phyloP scores from a whole-genome alignment of 164 flowering plant species.

The Nelumbo lutea region DNA sequence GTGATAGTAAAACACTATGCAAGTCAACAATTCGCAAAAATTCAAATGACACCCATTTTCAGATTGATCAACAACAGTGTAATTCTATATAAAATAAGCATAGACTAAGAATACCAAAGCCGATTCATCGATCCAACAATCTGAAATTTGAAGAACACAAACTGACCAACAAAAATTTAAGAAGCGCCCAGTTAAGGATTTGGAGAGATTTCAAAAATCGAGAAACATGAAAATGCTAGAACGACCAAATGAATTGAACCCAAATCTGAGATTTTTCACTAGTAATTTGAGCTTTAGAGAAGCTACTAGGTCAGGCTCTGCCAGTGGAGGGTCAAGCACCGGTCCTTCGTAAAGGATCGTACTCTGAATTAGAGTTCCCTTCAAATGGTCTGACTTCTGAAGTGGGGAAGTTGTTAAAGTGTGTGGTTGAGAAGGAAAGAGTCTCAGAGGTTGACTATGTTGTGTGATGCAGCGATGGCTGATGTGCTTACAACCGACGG shows the following conservation, averaged over 20 bases:
- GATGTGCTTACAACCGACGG: too few relatives aligned
- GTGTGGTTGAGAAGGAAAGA: background rate
- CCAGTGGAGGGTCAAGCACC: slow-evolving; percentile 29
- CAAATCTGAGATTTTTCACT: slow-evolving; percentile 24
- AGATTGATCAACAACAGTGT: background rate
- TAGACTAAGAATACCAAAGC: too few relatives aligned
- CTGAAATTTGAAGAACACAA: background rate
- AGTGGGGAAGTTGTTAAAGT: background rate
- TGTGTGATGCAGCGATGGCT: too few relatives aligned
- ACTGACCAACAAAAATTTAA: background rate
- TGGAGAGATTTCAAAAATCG: background rate
- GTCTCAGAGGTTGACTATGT: slow-evolving; percentile 1
- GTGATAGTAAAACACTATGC: too few relatives aligned
- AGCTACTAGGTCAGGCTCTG: slow-evolving; percentile 24
- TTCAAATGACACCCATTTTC: background rate
- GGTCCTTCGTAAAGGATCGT: slow-evolving; percentile 12
- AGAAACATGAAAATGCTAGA: background rate
- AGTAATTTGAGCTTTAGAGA: slow-evolving; percentile 66
- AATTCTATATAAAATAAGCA: background rate
- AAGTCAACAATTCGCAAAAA: background rate
- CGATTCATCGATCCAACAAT: too few relatives aligned
- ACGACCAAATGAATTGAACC: background rate
- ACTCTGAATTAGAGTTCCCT: slow-evolving; percentile 13
- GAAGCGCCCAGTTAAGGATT: background rate
- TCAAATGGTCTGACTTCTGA: slow-evolving; percentile 3